Conservation (phyloP, 768 basidiomycete species). For the Imleria badia region DNA sequence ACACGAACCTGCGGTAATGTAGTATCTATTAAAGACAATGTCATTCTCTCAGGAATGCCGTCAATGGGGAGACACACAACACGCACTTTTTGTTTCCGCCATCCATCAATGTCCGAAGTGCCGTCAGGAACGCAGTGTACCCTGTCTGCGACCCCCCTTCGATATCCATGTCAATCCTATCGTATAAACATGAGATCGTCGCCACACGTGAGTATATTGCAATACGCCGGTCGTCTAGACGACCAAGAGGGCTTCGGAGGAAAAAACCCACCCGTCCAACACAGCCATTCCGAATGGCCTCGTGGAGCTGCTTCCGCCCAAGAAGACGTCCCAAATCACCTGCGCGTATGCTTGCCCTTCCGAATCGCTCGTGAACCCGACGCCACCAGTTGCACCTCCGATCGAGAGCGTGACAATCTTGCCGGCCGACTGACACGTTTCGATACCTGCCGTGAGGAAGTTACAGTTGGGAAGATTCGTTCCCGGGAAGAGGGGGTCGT, state of each 20-base stretch:
- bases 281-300: slow-evolving; percentile 73
- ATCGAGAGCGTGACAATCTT: slow-evolving; percentile 60
- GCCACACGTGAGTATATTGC: neutral
- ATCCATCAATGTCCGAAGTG: slow-evolving; percentile 28
- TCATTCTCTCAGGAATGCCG: no score
- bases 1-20: slow-evolving; percentile 40
- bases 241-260: neutral
- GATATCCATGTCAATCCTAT: slow-evolving; percentile 46
- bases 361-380: slow-evolving; percentile 55
- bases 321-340: slow-evolving; percentile 66
- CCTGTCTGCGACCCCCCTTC: slow-evolving; percentile 41
- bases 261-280: slow-evolving; percentile 58
- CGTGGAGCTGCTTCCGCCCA: slow-evolving; percentile 59
- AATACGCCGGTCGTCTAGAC: slow-evolving; percentile 1
- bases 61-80: neutral
- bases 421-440: slow-evolving; percentile 62
- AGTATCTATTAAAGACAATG: slow-evolving; percentile 32
- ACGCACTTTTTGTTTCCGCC: slow-evolving; percentile 29
- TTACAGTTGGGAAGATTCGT: slow-evolving; percentile 62
- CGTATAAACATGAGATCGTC: neutral
- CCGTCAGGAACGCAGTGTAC: slow-evolving; percentile 30
- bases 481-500: slow-evolving; percentile 59
- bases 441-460: slow-evolving; percentile 59
- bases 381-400: slow-evolving; percentile 62
- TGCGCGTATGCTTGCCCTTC: slow-evolving; percentile 61